Base-by-base conservation (phyloP, 331 rosid species). In the Acacia concinna region DNA sequence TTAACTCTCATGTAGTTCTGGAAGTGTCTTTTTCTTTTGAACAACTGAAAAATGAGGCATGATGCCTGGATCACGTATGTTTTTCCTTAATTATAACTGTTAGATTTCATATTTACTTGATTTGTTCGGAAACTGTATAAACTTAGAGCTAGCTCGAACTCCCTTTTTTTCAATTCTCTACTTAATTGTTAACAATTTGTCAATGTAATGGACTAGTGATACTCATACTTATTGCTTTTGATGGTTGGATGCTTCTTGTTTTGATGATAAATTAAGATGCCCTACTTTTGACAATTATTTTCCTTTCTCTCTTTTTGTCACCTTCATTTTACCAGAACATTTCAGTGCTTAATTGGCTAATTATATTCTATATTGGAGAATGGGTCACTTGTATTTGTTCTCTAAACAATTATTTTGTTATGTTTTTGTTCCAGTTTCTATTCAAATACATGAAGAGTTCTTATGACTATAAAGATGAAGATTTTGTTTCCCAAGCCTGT, bases 21-120 rank as follows among this genome's bases (percentile, higher is more conserved):
- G n/a, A n/a, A n/a, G n/a, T n/a, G n/a, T n/a, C n/a, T n/a, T n/a
- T n/a, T n/a, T n/a, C n/a, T n/a, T n/a, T n/a, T n/a, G n/a, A n/a
- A n/a, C n/a, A n/a, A n/a, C n/a, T n/a, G n/a, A n/a, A n/a, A n/a
- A n/a, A n/a, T n/a, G n/a, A n/a, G n/a, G n/a, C n/a, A n/a, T n/a
- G n/a, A n/a, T n/a, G n/a, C n/a, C n/a, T n/a, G 0, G 40, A 84
- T 14, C 87, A 80, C 82, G 87, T 84, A 1, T 79, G 67, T 83
- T 76, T 30, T 30, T 11, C 57, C 28, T 79, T 25, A 34, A 3
- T 66, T 1, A 37, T 37, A 37, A 20, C 47, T n/a, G n/a, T 4
- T n/a, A 3, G 49, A 9, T 21, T 66, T n/a, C 9, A 31, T 9
- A 18, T 66, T 68, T 25, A 4, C 49, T 3, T 35, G 18, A 14